Base-by-base conservation (phyloP, 23 red algal genomes). In the Gracilariopsis chorda region DNA sequence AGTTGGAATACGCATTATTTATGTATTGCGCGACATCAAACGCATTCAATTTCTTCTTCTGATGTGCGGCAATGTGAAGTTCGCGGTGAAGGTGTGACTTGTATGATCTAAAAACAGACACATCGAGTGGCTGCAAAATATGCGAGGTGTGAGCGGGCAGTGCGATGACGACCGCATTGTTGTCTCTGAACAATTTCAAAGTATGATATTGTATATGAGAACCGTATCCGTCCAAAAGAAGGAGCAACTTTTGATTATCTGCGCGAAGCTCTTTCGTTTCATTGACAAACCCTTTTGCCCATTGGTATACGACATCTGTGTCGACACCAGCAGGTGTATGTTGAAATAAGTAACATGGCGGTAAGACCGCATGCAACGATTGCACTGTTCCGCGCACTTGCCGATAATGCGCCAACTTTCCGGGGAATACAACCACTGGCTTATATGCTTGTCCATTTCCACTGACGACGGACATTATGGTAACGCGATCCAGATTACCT, bases 201-300 rank as follows among this genome's bases (percentile, higher is more conserved):
- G 16, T 74, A 41, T 33, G 44, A 0, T 74, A 74, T 41, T 74
- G 27, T 41, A 37, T 35, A 55, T 83, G 78, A 29, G 51, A 14
- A 29, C 20, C 51, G 60, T 83, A 61, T 19, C 78, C 48, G 60
- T 83, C 78, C 51, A 83, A 83, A 51, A 83, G 27, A 29, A 62
- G 24, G 23, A 62, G 5, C 14, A 43, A 20, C 44, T 67, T 59
- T 27, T 62, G 3, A 23, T 20, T 55, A 20, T 62, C 39, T 62
- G 44, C 35, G 35, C 78, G 78, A 25, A 83, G 24, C 35, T 14
- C 3, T 13, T 60, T 61, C 1, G 78, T 83, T n/a, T n/a, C n/a
- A n/a, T n/a, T n/a, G n/a, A n/a, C n/a, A n/a, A n/a, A n/a, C n/a
- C n/a, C n/a, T n/a, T 24, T 83, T 24, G 57, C 48, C 78, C 49